phyloP scores from a whole-genome alignment of 805 yeast genomes.

The Spathaspora arborariae region DNA sequence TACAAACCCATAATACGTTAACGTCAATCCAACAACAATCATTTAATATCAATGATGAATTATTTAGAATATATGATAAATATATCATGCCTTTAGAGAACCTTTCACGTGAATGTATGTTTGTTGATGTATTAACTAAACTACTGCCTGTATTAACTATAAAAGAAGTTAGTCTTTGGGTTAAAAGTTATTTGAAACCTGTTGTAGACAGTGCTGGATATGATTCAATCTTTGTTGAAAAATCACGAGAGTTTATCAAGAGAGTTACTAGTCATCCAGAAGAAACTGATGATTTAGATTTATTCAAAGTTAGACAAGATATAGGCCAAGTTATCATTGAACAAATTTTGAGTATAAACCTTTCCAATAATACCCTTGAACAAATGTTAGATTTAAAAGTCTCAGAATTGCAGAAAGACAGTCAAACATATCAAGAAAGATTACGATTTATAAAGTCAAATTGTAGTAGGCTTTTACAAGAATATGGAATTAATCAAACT shows the following conservation, averaged over 20 bases:
- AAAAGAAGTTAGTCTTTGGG: slow-evolving; percentile 44
- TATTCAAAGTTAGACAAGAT: slow-evolving; percentile 16
- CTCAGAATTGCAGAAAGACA: slow-evolving; percentile 14
- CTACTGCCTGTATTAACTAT: slow-evolving; percentile 28
- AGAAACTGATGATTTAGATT: slow-evolving; percentile 18
- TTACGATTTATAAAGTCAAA: slow-evolving; percentile 45
- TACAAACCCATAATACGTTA: slow-evolving; percentile 32
- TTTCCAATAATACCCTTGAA: slow-evolving; percentile 14
- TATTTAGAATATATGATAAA: slow-evolving; percentile 30
- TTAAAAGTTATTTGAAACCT: slow-evolving; percentile 42
- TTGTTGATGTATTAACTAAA: slow-evolving; percentile 34
- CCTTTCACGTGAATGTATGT: slow-evolving; percentile 30
- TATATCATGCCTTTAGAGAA: slow-evolving; percentile 25
- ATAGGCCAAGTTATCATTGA: slow-evolving; percentile 21
- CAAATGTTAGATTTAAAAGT: slow-evolving; percentile 15
- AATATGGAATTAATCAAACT: slow-evolving; percentile 41
- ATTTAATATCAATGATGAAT: slow-evolving; percentile 27
- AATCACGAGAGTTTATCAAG: slow-evolving; percentile 24
- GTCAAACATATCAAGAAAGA: slow-evolving; percentile 46
- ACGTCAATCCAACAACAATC: slow-evolving; percentile 22
- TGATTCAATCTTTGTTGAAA: slow-evolving; percentile 33
- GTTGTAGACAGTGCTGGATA: slow-evolving; percentile 60
- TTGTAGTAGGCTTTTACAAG: slow-evolving; percentile 34
- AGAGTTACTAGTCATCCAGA: slow-evolving; percentile 14
- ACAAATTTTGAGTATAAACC: slow-evolving; percentile 20